These are phyloP conservation scores for Vaccinium corymbosum DNA, from an alignment of 148 eudicot genomes.

Conservation along the genomic window DNA sequence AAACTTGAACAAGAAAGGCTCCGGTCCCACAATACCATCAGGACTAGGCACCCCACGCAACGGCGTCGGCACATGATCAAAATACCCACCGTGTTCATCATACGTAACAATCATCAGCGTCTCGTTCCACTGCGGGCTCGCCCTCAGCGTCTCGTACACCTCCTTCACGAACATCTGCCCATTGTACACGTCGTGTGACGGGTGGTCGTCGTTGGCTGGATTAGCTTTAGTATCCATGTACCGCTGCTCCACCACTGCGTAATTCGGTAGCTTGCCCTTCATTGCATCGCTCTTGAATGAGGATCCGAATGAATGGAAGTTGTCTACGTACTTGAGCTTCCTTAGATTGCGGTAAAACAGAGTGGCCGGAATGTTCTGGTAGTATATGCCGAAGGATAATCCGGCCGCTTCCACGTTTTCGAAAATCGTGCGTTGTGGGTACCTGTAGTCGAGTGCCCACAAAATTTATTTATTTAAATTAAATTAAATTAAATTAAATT, in stretches of 20 bases:
- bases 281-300: conserved; percentile 58
- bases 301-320: conserved; percentile 42
- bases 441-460: neutral
- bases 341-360: conserved; percentile 62
- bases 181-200: conserved; percentile 71
- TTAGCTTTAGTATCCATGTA: conserved; percentile 60
- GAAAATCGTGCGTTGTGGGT: conserved; percentile 77
- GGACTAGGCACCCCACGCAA: conserved; percentile 68
- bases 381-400: conserved; percentile 58
- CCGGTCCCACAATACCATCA: conserved; percentile 73
- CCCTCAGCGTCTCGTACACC: conserved; percentile 78
- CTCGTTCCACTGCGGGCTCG: conserved; percentile 86
- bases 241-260: conserved; percentile 70
- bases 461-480: neutral
- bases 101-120: conserved; percentile 66
- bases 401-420: conserved; percentile 58
- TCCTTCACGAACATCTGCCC: conserved; percentile 84
- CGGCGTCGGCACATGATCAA: conserved; percentile 70
- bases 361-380: conserved; percentile 72
- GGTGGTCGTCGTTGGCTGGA: conserved; percentile 84
- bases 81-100: conserved; percentile 87
- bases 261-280: conserved; percentile 58
- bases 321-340: conserved; percentile 56
- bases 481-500: too few relatives aligned
- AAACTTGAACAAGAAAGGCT: conserved; percentile 50